These are phyloP conservation scores for Hymenochaete sp. DNA, from an alignment of 1,284 basidiomycete genomes.

Conservation along the genomic window DNA sequence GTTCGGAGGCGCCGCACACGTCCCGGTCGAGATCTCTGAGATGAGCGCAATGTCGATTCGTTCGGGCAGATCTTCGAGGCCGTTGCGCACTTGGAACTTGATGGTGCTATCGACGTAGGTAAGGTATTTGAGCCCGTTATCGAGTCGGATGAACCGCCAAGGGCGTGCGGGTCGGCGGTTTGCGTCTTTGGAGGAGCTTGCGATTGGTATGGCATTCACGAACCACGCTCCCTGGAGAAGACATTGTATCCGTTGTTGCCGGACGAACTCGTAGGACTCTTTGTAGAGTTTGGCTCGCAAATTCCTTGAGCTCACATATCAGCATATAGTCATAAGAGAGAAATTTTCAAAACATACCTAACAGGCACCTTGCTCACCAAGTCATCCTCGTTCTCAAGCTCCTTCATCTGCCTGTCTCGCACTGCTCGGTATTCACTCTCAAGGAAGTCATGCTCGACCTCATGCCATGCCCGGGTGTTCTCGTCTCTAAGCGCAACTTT, in stretches of 20 bases:
- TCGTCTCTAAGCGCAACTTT: conserved; percentile 74
- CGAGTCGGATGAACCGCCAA: conserved; percentile 76
- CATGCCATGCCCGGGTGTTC: conserved; percentile 73
- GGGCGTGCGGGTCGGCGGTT: conserved; percentile 49
- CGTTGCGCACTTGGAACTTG: conserved; percentile 70
- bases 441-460: conserved; percentile 79
- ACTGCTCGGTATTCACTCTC: conserved; percentile 83
- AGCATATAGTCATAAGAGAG: conserved; percentile 3
- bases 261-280: conserved; percentile 89
- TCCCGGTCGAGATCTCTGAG: conserved; percentile 70
- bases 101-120: conserved; percentile 75
- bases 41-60: conserved; percentile 74
- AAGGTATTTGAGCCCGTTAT: conserved; percentile 67
- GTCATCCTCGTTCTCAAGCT: conserved; percentile 89
- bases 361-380: conserved; percentile 78
- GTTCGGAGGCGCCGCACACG: conserved; percentile 62
- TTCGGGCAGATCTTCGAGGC: conserved; percentile 81
- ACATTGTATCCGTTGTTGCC: conserved; percentile 85
- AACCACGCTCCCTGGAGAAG: conserved; percentile 90
- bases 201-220: conserved; percentile 57
- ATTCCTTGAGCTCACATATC: conserved; percentile 43
- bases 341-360: conserved; percentile 40
- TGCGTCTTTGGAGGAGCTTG: conserved; percentile 40
- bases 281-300: conserved; percentile 81
- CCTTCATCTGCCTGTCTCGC: conserved; percentile 88